Evolutionary conservation across 2,329 filamentous ascomycete genomes (phyloP).

Genomic region (Cladosporium sp.): DNA sequence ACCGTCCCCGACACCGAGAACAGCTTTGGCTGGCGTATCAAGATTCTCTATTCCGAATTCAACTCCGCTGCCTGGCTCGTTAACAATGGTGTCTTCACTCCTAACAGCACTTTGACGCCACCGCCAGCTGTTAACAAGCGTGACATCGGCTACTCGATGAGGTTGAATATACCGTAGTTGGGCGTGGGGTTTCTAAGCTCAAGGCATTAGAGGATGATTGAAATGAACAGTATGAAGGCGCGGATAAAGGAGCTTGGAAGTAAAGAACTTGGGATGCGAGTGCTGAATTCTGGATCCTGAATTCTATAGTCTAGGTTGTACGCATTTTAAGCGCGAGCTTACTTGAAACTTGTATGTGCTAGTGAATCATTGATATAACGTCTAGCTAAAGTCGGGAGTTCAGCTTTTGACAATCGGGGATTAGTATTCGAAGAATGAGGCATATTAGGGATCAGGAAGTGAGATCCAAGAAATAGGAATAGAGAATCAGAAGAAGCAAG

Average conservation of each 20-base stretch:
- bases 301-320: no score
- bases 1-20: constrained; percentile 19
- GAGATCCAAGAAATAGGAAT: background rate
- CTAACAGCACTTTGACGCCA: constrained; percentile 2
- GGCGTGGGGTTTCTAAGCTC: no score
- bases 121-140: no score
- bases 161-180: no score
- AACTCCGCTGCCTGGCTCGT: constrained; percentile 29
- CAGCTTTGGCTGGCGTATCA: constrained; percentile 24
- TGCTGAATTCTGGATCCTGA: no score
- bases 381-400: background rate
- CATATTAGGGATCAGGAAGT: background rate
- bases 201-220: no score
- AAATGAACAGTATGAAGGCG: no score
- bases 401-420: background rate
- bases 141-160: no score
- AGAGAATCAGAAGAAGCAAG: background rate
- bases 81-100: constrained; percentile 20
- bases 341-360: no score
- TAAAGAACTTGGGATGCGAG: no score
- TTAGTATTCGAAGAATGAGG: background rate
- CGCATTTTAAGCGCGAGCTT: no score
- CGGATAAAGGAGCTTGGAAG: no score
- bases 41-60: constrained; percentile 25
- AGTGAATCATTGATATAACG: background rate